These are phyloP conservation scores for Cordyceps javanica DNA, from an alignment of 2,329 filamentous ascomycete species.

Conservation along the genomic window DNA sequence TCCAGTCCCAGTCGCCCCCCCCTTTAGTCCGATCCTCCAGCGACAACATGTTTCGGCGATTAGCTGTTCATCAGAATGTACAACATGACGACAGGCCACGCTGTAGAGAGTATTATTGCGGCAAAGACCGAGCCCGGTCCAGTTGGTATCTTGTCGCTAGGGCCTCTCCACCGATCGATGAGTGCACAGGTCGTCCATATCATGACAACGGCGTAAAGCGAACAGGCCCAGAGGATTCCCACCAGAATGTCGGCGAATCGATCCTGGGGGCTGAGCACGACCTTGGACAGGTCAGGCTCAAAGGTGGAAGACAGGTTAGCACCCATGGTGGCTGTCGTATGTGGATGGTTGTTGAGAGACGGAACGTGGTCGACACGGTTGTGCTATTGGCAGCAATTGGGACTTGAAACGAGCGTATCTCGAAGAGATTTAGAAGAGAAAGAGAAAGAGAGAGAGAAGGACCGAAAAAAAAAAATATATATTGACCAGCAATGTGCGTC, in stretches of 20 bases:
- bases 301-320: conserved; percentile 34
- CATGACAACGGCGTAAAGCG: conserved; percentile 33
- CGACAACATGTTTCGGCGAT: not conserved
- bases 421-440: not conserved
- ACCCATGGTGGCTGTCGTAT: conserved; percentile 27
- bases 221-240: conserved; percentile 28
- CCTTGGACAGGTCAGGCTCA: conserved; percentile 31
- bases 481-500: conserved; percentile 12
- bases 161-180: conserved; percentile 37
- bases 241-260: conserved; percentile 25
- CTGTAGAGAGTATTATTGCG: conserved; percentile 27
- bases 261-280: conserved; percentile 27
- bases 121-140: conserved; percentile 23
- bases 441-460: not conserved
- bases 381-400: not conserved
- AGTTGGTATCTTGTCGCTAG: conserved; percentile 27
- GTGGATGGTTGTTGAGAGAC: not conserved
- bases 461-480: too few relatives aligned
- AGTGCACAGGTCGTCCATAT: conserved; percentile 37
- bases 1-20: not conserved
- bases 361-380: not conserved
- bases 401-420: not conserved
- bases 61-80: conserved; percentile 23
- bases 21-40: not conserved
- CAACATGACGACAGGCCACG: conserved; percentile 31